These are phyloP conservation scores for Margaritispora aquatica DNA, from an alignment of 495 filamentous ascomycete species.

Conservation along the genomic window DNA sequence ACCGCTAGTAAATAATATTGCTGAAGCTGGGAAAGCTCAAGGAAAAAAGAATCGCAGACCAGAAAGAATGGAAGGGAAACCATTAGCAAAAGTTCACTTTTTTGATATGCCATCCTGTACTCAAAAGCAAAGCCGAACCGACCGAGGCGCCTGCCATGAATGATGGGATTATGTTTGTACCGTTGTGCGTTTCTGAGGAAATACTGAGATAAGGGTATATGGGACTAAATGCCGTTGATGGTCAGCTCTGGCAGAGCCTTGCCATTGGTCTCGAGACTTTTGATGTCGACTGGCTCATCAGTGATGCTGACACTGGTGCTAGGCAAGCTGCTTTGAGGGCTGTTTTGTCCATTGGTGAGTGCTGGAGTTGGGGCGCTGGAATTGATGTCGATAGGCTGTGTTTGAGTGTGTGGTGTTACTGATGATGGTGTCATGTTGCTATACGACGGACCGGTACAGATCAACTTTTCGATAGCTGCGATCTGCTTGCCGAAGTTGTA, in stretches of 20 bases:
- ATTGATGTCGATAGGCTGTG: slow-evolving; percentile 39
- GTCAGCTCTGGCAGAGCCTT: slow-evolving; percentile 19
- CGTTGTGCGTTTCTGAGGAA: background rate
- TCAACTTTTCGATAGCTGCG: slow-evolving; percentile 57
- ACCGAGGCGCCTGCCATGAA: slow-evolving; percentile 16
- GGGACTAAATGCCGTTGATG: slow-evolving; percentile 18
- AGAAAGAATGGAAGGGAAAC: too few species aligned
- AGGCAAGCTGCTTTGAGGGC: slow-evolving; percentile 56
- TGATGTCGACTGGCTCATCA: slow-evolving; percentile 30
- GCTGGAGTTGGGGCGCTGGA: slow-evolving; percentile 50
- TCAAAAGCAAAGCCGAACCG: background rate
- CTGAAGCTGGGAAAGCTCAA: too few species aligned
- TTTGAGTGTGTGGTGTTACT: slow-evolving; percentile 15
- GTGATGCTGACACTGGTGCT: slow-evolving; percentile 50
- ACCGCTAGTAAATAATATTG: background rate
- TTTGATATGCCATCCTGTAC: background rate
- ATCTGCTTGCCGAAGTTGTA: slow-evolving; percentile 75
- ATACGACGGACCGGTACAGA: slow-evolving; percentile 32
- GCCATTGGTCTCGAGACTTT: slow-evolving; percentile 1
- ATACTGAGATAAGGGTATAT: background rate
- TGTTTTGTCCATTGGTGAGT: slow-evolving; percentile 57
- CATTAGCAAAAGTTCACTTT: background rate
- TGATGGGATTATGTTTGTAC: background rate
- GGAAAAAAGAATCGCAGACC: background rate
- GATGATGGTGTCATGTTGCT: slow-evolving; percentile 17